Evolutionary conservation across 331 rosid species (phyloP), one percentile per base, ranked within the genome.

Genomic region (Rhamnella rubrinervis): DNA sequence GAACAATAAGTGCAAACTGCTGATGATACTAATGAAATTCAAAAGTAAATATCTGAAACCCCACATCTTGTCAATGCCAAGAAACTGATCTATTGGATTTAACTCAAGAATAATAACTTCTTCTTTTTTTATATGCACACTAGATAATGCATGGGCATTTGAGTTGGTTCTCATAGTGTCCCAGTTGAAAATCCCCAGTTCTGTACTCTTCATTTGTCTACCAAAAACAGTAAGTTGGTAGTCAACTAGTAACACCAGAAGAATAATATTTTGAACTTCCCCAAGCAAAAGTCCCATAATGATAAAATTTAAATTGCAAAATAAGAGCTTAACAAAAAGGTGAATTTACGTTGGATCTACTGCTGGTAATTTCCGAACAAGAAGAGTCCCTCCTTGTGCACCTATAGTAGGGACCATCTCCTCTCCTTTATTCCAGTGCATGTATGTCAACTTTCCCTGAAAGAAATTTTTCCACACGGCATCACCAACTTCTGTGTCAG

Each of bases 341-440:
- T 56, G 47, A 71, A 74, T 21, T 77, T 84, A 93, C 98, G 68
- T 77, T 55, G 89, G 90, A 21, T 86, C 87, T 63, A 81, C 82
- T 47, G 66, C 59, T 59, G 93, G 93, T 77, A 91, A 39, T 77
- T 84, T 88, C 63, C 96, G 89, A 60, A 91, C 86, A 39, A 91
- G 89, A 71, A 89, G 89, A 53, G 96, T 85, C 61, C 79, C 97
- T 57, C 82, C 85, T 63, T 84, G 75, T 5, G 57, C 86, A 59
- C 79, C 82, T 59, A 87, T 83, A 61, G 86, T 77, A 63, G 96
- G 93, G 67, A 82, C 76, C 97, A 91, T 91, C 82, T 82, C 93
- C 79, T 82, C 85, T 77, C 93, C 97, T 78, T 77, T 85, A 71
- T 80, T 82, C 91, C 89, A 83, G 61, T 80, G 97, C 73, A 88